These are phyloP conservation scores for Neocatenulostroma microsporum DNA, from an alignment of 2,329 filamentous ascomycete species.

Conservation along the genomic window DNA sequence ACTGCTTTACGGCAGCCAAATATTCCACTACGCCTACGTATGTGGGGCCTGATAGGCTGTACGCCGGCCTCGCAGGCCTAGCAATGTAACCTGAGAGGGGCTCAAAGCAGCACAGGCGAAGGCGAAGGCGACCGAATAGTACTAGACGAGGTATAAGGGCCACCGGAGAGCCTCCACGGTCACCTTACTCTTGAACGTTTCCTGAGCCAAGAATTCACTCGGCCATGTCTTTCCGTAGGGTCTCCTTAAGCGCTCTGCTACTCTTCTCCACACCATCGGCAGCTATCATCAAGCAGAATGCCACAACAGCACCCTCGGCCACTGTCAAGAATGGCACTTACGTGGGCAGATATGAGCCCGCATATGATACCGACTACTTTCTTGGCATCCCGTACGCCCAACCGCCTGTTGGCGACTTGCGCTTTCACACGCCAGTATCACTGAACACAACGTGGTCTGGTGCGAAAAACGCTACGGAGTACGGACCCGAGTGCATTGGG, in stretches of 20 bases:
- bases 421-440: constrained; percentile 38
- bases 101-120: too few relatives aligned
- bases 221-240: too few relatives aligned
- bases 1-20: too few relatives aligned
- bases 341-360: constrained; percentile 33
- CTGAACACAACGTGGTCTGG: constrained; percentile 32
- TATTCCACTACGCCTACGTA: too few relatives aligned
- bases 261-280: neutral
- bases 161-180: too few relatives aligned
- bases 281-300: constrained; percentile 3
- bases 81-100: too few relatives aligned
- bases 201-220: too few relatives aligned
- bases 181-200: too few relatives aligned
- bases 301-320: constrained; percentile 13
- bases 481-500: constrained; percentile 44
- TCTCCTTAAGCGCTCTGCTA: neutral
- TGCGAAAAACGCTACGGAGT: constrained; percentile 36
- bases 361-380: constrained; percentile 46
- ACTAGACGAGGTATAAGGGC: too few relatives aligned
- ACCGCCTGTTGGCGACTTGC: constrained; percentile 41
- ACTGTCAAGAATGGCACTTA: constrained; percentile 43
- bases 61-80: too few relatives aligned
- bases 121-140: too few relatives aligned
- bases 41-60: too few relatives aligned
- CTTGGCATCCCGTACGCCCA: constrained; percentile 40